Conservation (phyloP, 805 yeast species). For the Ogataea trehaloabstinens region DNA sequence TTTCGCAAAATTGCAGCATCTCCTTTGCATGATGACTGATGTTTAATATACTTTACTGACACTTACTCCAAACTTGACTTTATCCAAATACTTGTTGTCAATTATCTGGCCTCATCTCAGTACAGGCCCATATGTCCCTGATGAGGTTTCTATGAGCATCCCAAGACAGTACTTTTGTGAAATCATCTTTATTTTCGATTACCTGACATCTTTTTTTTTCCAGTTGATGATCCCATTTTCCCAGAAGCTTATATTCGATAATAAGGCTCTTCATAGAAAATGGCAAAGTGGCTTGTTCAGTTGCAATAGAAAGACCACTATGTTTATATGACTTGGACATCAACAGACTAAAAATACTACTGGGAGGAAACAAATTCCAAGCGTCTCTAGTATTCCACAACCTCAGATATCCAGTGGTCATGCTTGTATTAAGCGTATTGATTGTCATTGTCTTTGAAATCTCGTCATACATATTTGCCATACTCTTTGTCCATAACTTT, state of each 20-base stretch:
- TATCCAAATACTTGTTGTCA: not conserved
- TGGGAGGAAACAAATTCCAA: slow-evolving; percentile 22
- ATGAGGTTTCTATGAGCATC: slow-evolving; percentile 18
- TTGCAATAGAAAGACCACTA: slow-evolving; percentile 22
- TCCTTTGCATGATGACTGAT: too few relatives aligned
- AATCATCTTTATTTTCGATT: slow-evolving; percentile 16
- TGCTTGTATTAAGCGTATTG: slow-evolving; percentile 7
- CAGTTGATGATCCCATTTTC: slow-evolving; percentile 21
- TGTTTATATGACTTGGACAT: slow-evolving; percentile 17
- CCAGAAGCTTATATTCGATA: slow-evolving; percentile 18
- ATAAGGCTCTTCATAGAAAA: slow-evolving; percentile 12
- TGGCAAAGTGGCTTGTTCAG: slow-evolving; percentile 14
- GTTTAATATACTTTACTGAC: not conserved
- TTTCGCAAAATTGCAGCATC: too few relatives aligned
- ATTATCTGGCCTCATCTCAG: slow-evolving; percentile 13
- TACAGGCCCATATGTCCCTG: slow-evolving; percentile 23
- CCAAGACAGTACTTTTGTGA: slow-evolving; percentile 15
- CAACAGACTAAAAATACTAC: slow-evolving; percentile 9
- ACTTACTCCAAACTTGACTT: slow-evolving; percentile 1
- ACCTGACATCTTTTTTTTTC: slow-evolving; percentile 17
- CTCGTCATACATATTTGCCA: slow-evolving; percentile 21
- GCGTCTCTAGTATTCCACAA: slow-evolving; percentile 25
- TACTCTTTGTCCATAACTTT: slow-evolving; percentile 18
- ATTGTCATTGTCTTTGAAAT: slow-evolving; percentile 14
- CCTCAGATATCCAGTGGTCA: slow-evolving; percentile 18